Evolutionary conservation across 768 basidiomycete genomes (phyloP), one percentile per base, ranked within the genome.

Genomic region (Cantharellus anzutake): DNA sequence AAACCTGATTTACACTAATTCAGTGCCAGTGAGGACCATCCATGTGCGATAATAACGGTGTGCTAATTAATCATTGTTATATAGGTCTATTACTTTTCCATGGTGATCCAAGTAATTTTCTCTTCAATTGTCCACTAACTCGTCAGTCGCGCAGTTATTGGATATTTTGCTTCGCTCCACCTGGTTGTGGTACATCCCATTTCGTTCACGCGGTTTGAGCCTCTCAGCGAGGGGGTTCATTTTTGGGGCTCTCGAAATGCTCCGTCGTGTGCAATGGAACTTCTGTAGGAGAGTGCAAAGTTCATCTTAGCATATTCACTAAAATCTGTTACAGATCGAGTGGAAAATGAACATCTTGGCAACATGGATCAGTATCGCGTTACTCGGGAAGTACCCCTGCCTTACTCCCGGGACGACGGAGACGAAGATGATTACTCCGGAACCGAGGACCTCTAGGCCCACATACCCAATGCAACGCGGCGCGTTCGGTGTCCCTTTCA

Each of bases 171-270:
- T 92, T 53, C 81, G 92, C 42, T 97, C 92, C 71, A 71, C 76
- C 34, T 98, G 90, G 87, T 67, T 92, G 11, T 69, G 83, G 55
- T 93, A 90, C 68, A 75, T 91, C 55, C 84, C 86, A 2, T 62
- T 63, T 38, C 35, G 14, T 37, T 48, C 44, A 48, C 37, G 66
- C 1, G 76, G 77, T 0, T 75, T 77, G 1, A 72, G 73, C 63
- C 70, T 76, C 59, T 74, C 76, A 62, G 51, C 84, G 37, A 77
- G 83, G 35, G 72, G 79, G 0, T 91, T 88, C 71, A 74, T 88
- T 51, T 77, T 72, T 7, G 89, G 75, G 2, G 63, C 83, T 56
- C 65, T 88, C 44, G 94, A 98, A 67, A 29, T 48, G 29, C 11
- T 48, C 44, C 44, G 44, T 11, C 44, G 44, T 48, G 44, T 48